Base-by-base conservation (phyloP, 73 alveolate species). In the Tetrahymena thermophila region DNA sequence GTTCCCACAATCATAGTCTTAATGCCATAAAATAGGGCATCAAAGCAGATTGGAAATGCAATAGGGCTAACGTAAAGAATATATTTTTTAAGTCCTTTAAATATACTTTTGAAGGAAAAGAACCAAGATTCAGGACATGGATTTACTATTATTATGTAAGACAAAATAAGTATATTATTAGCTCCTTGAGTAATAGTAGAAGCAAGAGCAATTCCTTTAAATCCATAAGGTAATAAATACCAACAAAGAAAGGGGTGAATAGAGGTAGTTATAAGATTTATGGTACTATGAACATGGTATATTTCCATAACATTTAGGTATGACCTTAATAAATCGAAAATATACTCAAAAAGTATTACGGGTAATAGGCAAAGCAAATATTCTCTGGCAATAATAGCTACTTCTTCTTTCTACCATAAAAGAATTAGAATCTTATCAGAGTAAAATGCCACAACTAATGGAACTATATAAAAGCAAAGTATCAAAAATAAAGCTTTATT, bases 401-500 rank as follows among this genome's bases (percentile, higher is more conserved):
- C 94, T 94, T 96, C 98, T 94, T 96, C 98, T 35, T 94, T 96
- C 83, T 96, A 84, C 93, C 95, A 93, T 94, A 55, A 35, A 10
- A 95, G 94, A 35, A 96, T 84, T 44, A 96, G 94, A 25, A 93
- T 94, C 95, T 96, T 94, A 40, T 95, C 98, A 94, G 95, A 96
- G 71, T 94, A 96, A 58, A 31, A 96, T 44, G 95, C 97, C 40
- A 96, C 85, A 34, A 94, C 15, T 37, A 94, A 37, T 85, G 95
- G 95, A 38, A 94, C 94, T 34, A 37, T 13, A 95, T 96, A 96
- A 40, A 94, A 94, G 93, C 94, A 16, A 37, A 94, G 19, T n/a
- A 94, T 16, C 50, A 96, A 94, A 85, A 94, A 94, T 94, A 96
- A 93, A 56, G 97, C 95, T 94, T 96, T 96, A 56, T 96, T 96